phyloP scores from a whole-genome alignment of 768 basidiomycete species.

The Leccinum barrowsii region DNA sequence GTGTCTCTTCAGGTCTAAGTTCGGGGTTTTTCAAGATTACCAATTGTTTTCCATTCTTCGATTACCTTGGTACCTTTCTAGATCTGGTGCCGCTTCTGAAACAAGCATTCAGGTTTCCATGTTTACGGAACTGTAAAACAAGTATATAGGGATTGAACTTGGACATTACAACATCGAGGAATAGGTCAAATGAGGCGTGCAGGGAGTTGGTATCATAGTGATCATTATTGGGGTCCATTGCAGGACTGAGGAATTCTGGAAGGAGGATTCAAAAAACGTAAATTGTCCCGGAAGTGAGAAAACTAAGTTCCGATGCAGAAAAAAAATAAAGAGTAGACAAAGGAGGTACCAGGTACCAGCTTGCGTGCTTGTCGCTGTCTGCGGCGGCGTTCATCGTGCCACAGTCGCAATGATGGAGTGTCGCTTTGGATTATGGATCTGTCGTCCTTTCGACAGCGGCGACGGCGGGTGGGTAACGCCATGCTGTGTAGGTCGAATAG shows the following conservation, averaged over 20 bases:
- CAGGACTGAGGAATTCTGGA: neutral
- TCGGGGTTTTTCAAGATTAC: slow-evolving; percentile 15
- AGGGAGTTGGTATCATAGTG: slow-evolving; percentile 10
- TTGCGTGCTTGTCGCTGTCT: slow-evolving; percentile 16
- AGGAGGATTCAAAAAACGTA: slow-evolving; percentile 7
- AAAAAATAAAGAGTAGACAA: slow-evolving; percentile 3
- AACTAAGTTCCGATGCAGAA: slow-evolving; percentile 4
- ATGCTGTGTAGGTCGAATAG: slow-evolving; percentile 27
- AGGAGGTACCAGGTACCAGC: neutral
- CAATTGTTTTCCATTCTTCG: slow-evolving; percentile 17
- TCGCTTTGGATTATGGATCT: slow-evolving; percentile 26
- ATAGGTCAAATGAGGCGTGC: slow-evolving; percentile 1
- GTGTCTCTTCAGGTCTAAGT: slow-evolving; percentile 20
- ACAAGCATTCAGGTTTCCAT: slow-evolving; percentile 12
- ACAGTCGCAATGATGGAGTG: slow-evolving; percentile 21
- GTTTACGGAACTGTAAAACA: slow-evolving; percentile 1
- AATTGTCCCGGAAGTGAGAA: slow-evolving; percentile 7
- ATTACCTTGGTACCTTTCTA: slow-evolving; percentile 15
- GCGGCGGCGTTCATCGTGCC: slow-evolving; percentile 23
- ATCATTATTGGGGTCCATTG: slow-evolving; percentile 19
- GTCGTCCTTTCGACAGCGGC: slow-evolving; percentile 27
- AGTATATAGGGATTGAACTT: slow-evolving; percentile 8
- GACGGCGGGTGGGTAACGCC: slow-evolving; percentile 18
- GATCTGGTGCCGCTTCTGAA: slow-evolving; percentile 7
- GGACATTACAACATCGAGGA: slow-evolving; percentile 18